Conservation (phyloP, 805 yeast genomes). For the Yamadazyma laniorum region DNA sequence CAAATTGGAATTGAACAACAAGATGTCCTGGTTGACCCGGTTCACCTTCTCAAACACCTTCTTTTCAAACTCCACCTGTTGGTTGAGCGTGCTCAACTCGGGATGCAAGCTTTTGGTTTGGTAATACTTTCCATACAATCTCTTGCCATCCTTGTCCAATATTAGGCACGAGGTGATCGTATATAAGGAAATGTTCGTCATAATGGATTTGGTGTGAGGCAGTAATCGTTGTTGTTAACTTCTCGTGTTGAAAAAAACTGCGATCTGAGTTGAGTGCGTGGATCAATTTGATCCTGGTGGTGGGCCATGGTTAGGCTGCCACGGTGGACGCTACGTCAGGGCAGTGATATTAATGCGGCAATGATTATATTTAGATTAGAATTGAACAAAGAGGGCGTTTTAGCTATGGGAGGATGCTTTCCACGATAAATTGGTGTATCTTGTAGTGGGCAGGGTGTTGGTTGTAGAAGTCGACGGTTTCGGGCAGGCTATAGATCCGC, state of each 20-base stretch:
- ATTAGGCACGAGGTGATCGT: constrained; percentile 78
- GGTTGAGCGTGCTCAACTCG: constrained; percentile 36
- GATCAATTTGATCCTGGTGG: too few relatives aligned
- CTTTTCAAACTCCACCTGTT: constrained; percentile 76
- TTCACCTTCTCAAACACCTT: constrained; percentile 71
- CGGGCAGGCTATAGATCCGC: constrained; percentile 17
- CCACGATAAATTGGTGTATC: constrained; percentile 33
- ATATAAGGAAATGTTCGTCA: constrained; percentile 62
- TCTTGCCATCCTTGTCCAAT: constrained; percentile 75
- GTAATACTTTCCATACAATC: constrained; percentile 85
- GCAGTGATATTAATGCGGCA: too few relatives aligned
- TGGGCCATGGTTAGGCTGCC: too few relatives aligned
- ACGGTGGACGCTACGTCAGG: too few relatives aligned
- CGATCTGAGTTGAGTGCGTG: constrained; percentile 6
- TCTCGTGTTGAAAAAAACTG: constrained; percentile 5
- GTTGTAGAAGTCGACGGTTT: constrained; percentile 26
- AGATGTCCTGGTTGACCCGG: constrained; percentile 76
- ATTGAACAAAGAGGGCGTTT: too few relatives aligned
- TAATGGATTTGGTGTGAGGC: constrained; percentile 1
- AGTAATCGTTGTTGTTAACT: background rate
- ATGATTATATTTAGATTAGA: too few relatives aligned
- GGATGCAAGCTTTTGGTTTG: constrained; percentile 45
- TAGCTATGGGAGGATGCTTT: too few relatives aligned
- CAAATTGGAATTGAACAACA: constrained; percentile 73
- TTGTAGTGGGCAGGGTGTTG: constrained; percentile 32